A percentile compares a stretch with the other conserved stretches of the same genome.
phyloP scores from a whole-genome alignment of 495 filamentous ascomycete genomes.

The Penicillium paradoxum region DNA sequence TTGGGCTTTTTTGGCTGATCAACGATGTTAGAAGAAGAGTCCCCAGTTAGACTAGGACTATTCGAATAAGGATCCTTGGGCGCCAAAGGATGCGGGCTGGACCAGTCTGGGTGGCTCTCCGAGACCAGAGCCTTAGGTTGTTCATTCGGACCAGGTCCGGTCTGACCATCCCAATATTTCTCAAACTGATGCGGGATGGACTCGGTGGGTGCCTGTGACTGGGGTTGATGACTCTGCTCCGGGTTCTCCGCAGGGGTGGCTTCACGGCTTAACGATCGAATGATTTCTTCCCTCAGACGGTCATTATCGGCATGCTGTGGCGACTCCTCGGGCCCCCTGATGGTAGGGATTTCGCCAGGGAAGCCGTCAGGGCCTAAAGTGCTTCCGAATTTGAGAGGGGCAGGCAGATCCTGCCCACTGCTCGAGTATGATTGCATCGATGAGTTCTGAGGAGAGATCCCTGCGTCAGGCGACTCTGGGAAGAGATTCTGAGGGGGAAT shows the following conservation, averaged over 20 bases:
- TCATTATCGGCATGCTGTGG: conserved; percentile 69
- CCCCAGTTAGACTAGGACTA: conserved; percentile 5
- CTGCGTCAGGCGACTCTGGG: conserved; percentile 3
- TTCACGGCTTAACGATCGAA: conserved; percentile 62
- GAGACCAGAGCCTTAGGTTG: conserved; percentile 12
- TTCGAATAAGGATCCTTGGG: conserved; percentile 18
- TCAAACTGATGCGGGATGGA: conserved; percentile 57
- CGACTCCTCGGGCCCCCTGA: conserved; percentile 52
- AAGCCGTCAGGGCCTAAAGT: conserved; percentile 16
- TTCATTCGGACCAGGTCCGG: conserved; percentile 9
- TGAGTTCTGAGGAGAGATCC: neutral
- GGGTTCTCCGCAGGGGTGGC: conserved; percentile 33
- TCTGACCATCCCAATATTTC: conserved; percentile 50
- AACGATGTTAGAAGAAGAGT: neutral
- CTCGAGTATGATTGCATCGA: conserved; percentile 22
- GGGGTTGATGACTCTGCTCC: conserved; percentile 20
- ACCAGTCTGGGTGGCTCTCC: conserved; percentile 15
- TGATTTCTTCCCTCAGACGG: conserved; percentile 72
- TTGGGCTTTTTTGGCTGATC: conserved; percentile 20
- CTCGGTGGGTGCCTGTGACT: conserved; percentile 32
- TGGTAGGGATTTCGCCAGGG: conserved; percentile 36
- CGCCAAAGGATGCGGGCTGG: conserved; percentile 10
- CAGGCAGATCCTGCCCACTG: conserved; percentile 37
- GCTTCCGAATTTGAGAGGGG: conserved; percentile 35
- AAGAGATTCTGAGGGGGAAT: conserved; percentile 17